These are phyloP conservation scores for Eucalyptus decipiens DNA, from an alignment of 345 rosid genomes.

Conservation along the genomic window DNA sequence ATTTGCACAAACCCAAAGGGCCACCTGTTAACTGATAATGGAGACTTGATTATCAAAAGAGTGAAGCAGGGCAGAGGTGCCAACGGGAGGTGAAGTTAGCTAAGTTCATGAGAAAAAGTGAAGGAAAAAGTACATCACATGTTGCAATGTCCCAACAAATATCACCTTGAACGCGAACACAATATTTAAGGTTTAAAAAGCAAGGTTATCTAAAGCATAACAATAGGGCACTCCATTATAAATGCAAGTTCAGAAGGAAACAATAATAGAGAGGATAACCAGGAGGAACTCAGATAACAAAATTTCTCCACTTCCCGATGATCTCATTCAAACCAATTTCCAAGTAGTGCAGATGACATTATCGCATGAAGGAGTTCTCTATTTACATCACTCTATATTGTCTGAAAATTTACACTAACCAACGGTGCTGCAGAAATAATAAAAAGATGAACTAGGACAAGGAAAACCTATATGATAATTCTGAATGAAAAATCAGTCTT, in stretches of 20 bases:
- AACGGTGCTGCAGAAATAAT: not conserved
- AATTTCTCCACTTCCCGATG: not conserved
- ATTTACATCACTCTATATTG: not conserved
- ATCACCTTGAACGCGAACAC: not conserved
- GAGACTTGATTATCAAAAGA: not conserved
- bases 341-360: not conserved
- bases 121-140: not conserved
- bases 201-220: not conserved
- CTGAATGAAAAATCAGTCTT: not conserved
- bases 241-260: not conserved
- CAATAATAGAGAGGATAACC: not conserved
- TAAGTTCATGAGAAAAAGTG: not conserved
- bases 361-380: not conserved
- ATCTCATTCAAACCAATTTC: not conserved
- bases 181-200: not conserved
- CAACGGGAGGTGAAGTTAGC: not conserved
- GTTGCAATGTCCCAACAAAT: not conserved
- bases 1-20: not conserved
- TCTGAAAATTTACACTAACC: not conserved
- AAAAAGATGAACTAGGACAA: not conserved
- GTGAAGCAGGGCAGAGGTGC: not conserved
- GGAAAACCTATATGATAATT: not conserved
- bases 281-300: not conserved
- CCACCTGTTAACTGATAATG: not conserved
- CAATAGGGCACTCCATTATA: not conserved